Evolutionary conservation across 257 asterid species (phyloP), one percentile per base, ranked within the genome.

Genomic region (Vinca minor): DNA sequence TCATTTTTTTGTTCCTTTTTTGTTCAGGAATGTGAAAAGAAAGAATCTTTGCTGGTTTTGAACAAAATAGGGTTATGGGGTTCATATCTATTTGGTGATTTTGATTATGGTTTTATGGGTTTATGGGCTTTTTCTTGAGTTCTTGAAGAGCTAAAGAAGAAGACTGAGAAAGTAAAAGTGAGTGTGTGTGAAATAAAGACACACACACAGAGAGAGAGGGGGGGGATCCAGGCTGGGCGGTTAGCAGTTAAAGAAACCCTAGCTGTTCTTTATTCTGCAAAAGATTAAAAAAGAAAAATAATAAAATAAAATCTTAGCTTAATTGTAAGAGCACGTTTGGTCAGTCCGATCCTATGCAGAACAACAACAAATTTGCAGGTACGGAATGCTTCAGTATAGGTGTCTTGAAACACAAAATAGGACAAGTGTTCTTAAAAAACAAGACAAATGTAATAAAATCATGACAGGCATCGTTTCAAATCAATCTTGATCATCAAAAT

Each of bases 241-340:
- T 20, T 35, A 18, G 64, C 5, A 35, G 64, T 59, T 59, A 36
- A 41, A 60, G 49, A 60, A 60, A 60, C 47, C 49, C 49, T 60
- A 36, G 38, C 38, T 34, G 38, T 3, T 34, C 7, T 3, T 2
- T 34, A 34, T 7, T 34, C 38, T n/a, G n/a, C n/a, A n/a, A n/a
- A n/a, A n/a, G n/a, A n/a, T n/a, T n/a, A n/a, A n/a, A n/a, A n/a
- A n/a, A n/a, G n/a, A n/a, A n/a, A n/a, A n/a, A n/a, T n/a, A n/a
- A n/a, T n/a, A n/a, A n/a, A n/a, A n/a, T n/a, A n/a, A n/a, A n/a
- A n/a, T n/a, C n/a, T n/a, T n/a, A n/a, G n/a, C n/a, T n/a, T n/a
- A n/a, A n/a, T n/a, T n/a, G n/a, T n/a, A n/a, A n/a, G n/a, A n/a
- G n/a, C n/a, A n/a, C n/a, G n/a, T n/a, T n/a, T n/a, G n/a, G n/a